A percentile compares a stretch with the other conserved stretches of the same genome.
phyloP scores from a whole-genome alignment of 768 basidiomycete genomes.

The Chalciporus pseudorubinellus region DNA sequence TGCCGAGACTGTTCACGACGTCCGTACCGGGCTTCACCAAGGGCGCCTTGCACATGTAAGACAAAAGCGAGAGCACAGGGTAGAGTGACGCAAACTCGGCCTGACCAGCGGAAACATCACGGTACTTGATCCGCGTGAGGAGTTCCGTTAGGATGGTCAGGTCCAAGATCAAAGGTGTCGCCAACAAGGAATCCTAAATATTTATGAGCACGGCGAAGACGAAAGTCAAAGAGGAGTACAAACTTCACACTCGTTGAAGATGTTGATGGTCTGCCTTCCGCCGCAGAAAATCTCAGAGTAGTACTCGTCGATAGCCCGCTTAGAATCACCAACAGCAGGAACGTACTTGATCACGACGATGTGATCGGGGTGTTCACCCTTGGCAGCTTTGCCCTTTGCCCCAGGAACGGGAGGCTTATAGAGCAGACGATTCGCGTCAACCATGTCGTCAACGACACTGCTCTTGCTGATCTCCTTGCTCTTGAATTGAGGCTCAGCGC shows the following conservation, averaged over 20 bases:
- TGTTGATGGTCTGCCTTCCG: slow-evolving; percentile 89
- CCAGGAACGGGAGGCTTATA: slow-evolving; percentile 77
- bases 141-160: slow-evolving; percentile 91
- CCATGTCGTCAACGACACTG: slow-evolving; percentile 98
- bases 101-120: slow-evolving; percentile 44
- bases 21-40: slow-evolving; percentile 91
- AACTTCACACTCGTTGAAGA: slow-evolving; percentile 97
- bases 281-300: slow-evolving; percentile 98
- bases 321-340: slow-evolving; percentile 94
- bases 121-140: slow-evolving; percentile 89
- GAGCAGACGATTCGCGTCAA: slow-evolving; percentile 81
- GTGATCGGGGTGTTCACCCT: slow-evolving; percentile 98
- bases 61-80: slow-evolving; percentile 87
- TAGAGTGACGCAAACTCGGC: slow-evolving; percentile 81
- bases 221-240: slow-evolving; percentile 9
- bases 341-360: slow-evolving; percentile 97
- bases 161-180: slow-evolving; percentile 94
- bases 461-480: slow-evolving; percentile 99
- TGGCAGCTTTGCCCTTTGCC: slow-evolving; percentile 54
- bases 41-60: slow-evolving; percentile 98
- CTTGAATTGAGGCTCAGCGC: slow-evolving; percentile 89
- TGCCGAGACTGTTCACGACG: slow-evolving; percentile 92
- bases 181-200: slow-evolving; percentile 83
- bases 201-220: not conserved
- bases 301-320: slow-evolving; percentile 99